Percentiles rank a stretch among this genome's conserved stretches.
These are phyloP conservation scores for Paramyrothecium sp. DNA, from an alignment of 2,329 filamentous ascomycete species.

Conservation along the genomic window DNA sequence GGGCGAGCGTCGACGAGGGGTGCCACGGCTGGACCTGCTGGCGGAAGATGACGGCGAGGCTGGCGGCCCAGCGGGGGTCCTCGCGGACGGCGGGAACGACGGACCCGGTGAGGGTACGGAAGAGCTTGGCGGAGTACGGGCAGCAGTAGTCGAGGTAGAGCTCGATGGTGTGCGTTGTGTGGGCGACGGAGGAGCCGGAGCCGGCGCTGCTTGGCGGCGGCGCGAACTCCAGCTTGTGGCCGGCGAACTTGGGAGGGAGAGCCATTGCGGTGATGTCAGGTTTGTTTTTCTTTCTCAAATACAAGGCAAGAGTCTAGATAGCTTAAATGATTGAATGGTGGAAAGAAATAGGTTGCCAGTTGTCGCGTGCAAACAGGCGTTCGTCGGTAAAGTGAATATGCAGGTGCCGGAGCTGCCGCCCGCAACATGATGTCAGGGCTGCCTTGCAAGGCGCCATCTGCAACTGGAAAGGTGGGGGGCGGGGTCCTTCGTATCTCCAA, in stretches of 20 bases:
- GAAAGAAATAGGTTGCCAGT: background rate
- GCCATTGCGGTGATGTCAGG: constrained; percentile 55
- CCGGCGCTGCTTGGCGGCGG: constrained; percentile 29
- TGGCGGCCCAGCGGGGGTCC: constrained; percentile 53
- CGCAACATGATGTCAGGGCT: no score
- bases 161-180: constrained; percentile 59
- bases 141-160: constrained; percentile 88
- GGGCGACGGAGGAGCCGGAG: constrained; percentile 33
- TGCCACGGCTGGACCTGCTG: constrained; percentile 96
- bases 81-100: constrained; percentile 64
- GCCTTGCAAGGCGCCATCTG: no score
- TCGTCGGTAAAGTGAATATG: no score
- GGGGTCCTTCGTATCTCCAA: no score
- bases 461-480: no score
- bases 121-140: constrained; percentile 67
- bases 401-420: no score
- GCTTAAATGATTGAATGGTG: no score
- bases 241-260: constrained; percentile 74
- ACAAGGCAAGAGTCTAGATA: no score
- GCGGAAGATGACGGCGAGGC: constrained; percentile 77
- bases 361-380: background rate
- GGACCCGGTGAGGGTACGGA: constrained; percentile 69
- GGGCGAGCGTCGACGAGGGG: constrained; percentile 75
- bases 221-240: constrained; percentile 61
- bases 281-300: background rate